Evolutionary conservation across 768 basidiomycete genomes (phyloP), one percentile per base, ranked within the genome.

Genomic region (Russula emetica): DNA sequence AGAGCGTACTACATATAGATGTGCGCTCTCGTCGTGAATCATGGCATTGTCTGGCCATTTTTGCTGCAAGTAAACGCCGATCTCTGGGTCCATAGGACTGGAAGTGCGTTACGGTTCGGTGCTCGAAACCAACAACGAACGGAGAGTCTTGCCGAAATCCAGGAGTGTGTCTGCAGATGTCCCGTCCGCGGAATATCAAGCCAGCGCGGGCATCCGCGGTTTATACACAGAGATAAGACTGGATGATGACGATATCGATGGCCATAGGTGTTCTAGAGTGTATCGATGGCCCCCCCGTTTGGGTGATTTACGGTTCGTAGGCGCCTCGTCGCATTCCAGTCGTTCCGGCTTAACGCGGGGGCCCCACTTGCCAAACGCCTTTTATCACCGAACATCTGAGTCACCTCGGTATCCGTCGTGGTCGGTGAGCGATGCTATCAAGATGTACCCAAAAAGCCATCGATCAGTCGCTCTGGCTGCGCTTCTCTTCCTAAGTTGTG

Each of bases 141-240:
- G 32, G 32, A 5, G 3, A 40, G 9, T 26, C 49, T 38, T 28
- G 47, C 58, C 49, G 36, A 18, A 58, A 24, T 18, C 30, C 44
- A 58, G 56, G 30, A 58, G 22, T 5, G 42, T 5, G 28, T n/a
- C 55, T 9, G 28, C 42, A 22, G 56, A 45, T 32, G 44, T 36
- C 47, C 50, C 50, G 30, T 42, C 60, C 60, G 51, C 60, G 60
- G 60, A 20, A 34, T 26, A 20, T 28, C 52, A 44, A 47, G 28
- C 14, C 20, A 22, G 49, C 47, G 18, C 24, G 32, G 58, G 4
- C 47, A 20, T 16, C 47, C 13, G 45, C 58, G 57, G 44, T 36
- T 24, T 18, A 30, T 13, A n/a, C 24, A 49, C 22, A 24, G n/a
- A 49, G 34, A 58, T 13, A 7, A 36, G 10, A 1, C 58, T 34